Base-by-base conservation (phyloP, 1,284 basidiomycete species). In the Heterobasidion occidentale region DNA sequence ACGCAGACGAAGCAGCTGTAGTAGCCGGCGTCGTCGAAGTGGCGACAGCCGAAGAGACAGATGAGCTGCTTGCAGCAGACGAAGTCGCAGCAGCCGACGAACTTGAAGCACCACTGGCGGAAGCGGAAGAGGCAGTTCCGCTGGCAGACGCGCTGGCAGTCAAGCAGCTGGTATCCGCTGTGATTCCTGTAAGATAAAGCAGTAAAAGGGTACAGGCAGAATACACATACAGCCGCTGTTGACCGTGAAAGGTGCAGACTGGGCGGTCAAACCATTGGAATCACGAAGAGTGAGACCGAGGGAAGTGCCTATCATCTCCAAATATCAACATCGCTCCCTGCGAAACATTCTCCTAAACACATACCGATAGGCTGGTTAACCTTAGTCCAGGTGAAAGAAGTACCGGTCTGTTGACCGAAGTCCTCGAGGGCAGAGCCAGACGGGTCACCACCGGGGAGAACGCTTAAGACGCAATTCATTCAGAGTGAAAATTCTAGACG, bases 201-300 rank as follows among this genome's bases (percentile, higher is more conserved):
- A 53, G 55, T 44, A 59, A 45, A 50, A 36, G 44, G 42, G 49
- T 19, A 53, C 58, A 49, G 55, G 52, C 35, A 49, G 55, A 14
- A 51, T 36, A 45, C 50, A 60, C 59, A 53, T 71, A 86, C 84
- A 44, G 54, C 80, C 75, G 27, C 67, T 0, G 35, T 69, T 63
- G 60, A 86, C 64, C n/a, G 66, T 72, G 71, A 88, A 74, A 2
- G 78, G 46, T 15, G 77, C 83, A 5, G 75, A 71, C 62, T 83
- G 79, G 2, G 67, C 74, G 51, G 66, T 51, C 0, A 34, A 1
- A 63, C 86, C 86, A 42, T 67, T 77, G 57, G 51, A 65, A 60
- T 89, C 86, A 65, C 75, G 75, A 56, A 88, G 54, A 7, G 67
- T 73, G 33, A 88, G 66, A 51, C 77, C 80, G 50, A 87, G 63